These are phyloP conservation scores for Bipolaris zeicola DNA, from an alignment of 2,329 filamentous ascomycete genomes.

Conservation along the genomic window DNA sequence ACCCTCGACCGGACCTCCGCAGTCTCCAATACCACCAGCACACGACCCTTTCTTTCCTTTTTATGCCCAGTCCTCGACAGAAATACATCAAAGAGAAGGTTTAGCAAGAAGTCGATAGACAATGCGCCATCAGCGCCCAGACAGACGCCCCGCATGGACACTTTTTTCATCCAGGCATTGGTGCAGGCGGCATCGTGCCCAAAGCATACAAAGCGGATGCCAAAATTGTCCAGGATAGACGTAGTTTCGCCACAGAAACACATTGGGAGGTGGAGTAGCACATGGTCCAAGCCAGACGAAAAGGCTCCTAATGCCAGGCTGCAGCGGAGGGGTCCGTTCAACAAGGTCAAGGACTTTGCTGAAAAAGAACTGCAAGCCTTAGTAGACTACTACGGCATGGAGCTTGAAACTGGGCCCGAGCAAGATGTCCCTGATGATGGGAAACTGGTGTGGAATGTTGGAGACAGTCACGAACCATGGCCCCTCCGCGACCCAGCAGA, in stretches of 20 bases:
- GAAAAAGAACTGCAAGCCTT: slow-evolving; percentile 54
- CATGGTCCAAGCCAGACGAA: slow-evolving; percentile 7
- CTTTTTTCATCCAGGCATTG: slow-evolving; percentile 60
- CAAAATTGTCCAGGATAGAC: slow-evolving; percentile 18
- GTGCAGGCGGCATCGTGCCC: slow-evolving; percentile 59
- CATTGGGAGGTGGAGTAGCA: slow-evolving; percentile 27
- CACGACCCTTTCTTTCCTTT: slow-evolving; percentile 39
- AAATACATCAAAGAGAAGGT: slow-evolving; percentile 20
- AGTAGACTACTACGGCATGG: slow-evolving; percentile 54
- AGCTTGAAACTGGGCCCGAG: slow-evolving; percentile 25
- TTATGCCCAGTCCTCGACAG: slow-evolving; percentile 34
- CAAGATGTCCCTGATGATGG: slow-evolving; percentile 43
- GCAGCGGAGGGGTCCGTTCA: slow-evolving; percentile 26
- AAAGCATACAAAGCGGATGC: slow-evolving; percentile 52
- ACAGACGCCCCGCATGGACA: slow-evolving; percentile 48
- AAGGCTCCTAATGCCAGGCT: slow-evolving; percentile 15
- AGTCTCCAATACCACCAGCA: slow-evolving; percentile 52
- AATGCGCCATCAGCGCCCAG: slow-evolving; percentile 9
- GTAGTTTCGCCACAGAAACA: slow-evolving; percentile 11
- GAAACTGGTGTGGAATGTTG: slow-evolving; percentile 39
- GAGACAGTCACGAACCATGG: slow-evolving; percentile 42
- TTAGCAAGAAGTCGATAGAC: slow-evolving; percentile 25
- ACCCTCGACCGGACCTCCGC: slow-evolving; percentile 59
- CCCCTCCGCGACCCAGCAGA: slow-evolving; percentile 40
- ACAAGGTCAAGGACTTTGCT: slow-evolving; percentile 40